Conservation (phyloP, 2,329 filamentous ascomycete genomes). For the Thermomyces lanuginosus region DNA sequence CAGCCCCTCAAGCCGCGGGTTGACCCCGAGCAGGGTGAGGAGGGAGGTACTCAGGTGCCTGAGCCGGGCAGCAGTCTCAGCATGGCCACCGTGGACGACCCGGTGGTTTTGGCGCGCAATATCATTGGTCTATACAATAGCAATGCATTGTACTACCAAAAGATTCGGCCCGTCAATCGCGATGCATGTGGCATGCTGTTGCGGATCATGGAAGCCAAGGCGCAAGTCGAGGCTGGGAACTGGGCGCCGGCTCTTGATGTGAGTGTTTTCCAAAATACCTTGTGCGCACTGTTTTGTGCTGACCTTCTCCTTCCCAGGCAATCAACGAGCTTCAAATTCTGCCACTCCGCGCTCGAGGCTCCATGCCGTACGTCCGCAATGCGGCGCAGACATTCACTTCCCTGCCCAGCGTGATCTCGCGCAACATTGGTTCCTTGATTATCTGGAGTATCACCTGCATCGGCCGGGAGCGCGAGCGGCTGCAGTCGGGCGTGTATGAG, state of each 20-base stretch:
- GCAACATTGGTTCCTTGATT: constrained; percentile 78
- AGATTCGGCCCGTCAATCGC: constrained; percentile 42
- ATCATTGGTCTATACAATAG: constrained; percentile 47
- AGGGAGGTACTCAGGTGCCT: background rate
- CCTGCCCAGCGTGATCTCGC: constrained; percentile 63
- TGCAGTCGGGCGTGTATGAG: constrained; percentile 56
- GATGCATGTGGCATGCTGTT: constrained; percentile 44
- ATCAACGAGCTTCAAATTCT: constrained; percentile 64
- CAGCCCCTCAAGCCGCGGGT: constrained; percentile 62
- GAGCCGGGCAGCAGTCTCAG: constrained; percentile 35
- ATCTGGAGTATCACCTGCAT: constrained; percentile 89
- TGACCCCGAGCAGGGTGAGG: constrained; percentile 14
- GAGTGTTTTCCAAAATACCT: constrained; percentile 22
- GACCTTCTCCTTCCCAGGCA: constrained; percentile 33
- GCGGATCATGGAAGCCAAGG: constrained; percentile 44
- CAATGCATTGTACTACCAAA: constrained; percentile 44
- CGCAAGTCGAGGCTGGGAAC: constrained; percentile 39
- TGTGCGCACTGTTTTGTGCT: constrained; percentile 3
- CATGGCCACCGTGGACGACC: constrained; percentile 52
- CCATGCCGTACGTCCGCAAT: constrained; percentile 61
- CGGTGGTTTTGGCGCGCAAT: constrained; percentile 44
- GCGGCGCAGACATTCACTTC: constrained; percentile 66
- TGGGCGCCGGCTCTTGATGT: constrained; percentile 50
- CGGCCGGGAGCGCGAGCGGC: constrained; percentile 56
- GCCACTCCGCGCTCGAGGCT: constrained; percentile 57